These are phyloP conservation scores for Agapanthus africanus DNA, from an alignment of 106 monocot genomes.

Conservation along the genomic window DNA sequence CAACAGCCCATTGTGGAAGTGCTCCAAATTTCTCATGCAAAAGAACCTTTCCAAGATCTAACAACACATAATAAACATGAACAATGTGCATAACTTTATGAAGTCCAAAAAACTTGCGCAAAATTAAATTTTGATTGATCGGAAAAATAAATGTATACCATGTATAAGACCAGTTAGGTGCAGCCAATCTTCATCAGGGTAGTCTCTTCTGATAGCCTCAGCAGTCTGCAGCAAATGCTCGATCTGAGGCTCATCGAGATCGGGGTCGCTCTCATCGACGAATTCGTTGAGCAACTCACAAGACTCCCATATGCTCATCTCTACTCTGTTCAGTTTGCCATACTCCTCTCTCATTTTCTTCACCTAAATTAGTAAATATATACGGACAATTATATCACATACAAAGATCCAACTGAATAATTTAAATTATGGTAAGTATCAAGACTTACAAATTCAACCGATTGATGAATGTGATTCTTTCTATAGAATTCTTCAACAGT, in stretches of 20 bases:
- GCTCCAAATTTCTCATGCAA: neutral
- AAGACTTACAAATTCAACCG: conserved; percentile 30
- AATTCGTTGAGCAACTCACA: conserved; percentile 69
- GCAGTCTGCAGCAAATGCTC: conserved; percentile 86
- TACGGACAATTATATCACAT: neutral
- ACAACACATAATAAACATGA: too few species aligned
- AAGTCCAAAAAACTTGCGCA: too few species aligned
- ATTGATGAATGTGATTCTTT: conserved; percentile 34
- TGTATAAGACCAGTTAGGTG: conserved; percentile 78
- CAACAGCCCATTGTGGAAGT: conserved; percentile 13
- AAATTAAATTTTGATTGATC: too few species aligned
- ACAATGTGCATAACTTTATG: too few species aligned
- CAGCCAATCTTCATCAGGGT: conserved; percentile 76
- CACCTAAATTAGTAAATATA: conserved; percentile 44
- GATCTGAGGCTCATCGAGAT: conserved; percentile 80
- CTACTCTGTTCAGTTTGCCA: conserved; percentile 45
- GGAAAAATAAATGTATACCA: too few species aligned
- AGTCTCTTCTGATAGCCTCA: conserved; percentile 74
- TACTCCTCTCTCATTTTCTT: conserved; percentile 58
- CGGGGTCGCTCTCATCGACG: conserved; percentile 72
- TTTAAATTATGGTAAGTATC: too few species aligned
- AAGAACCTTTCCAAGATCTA: conserved; percentile 13
- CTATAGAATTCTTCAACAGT: conserved; percentile 38
- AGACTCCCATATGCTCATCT: conserved; percentile 85
- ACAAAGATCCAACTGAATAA: neutral